Percentiles rank a stretch among this genome's conserved stretches.
Conservation (phyloP, 345 rosid species). For the Gossypium turneri region DNA sequence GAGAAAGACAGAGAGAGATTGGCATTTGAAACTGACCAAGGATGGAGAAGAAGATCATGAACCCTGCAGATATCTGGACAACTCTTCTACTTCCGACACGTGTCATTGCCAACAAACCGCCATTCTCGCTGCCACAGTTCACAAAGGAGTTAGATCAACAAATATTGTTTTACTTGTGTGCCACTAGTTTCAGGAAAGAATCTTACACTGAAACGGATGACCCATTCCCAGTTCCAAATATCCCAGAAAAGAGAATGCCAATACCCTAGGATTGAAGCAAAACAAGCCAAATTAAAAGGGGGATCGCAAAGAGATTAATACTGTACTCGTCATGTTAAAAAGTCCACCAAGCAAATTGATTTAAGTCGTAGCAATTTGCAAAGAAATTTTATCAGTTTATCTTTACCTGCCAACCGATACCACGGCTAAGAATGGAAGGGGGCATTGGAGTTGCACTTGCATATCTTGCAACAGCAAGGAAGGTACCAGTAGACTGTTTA, state of each 20-base stretch:
- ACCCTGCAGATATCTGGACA: constrained; percentile 85
- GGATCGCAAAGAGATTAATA: not conserved
- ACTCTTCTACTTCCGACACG: constrained; percentile 91
- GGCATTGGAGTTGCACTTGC: constrained; percentile 94
- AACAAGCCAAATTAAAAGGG: not conserved
- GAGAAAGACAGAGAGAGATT: not conserved
- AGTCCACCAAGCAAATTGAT: not conserved
- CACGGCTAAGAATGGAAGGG: constrained; percentile 92
- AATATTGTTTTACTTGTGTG: not conserved
- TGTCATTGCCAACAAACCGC: constrained; percentile 83
- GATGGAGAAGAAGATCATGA: constrained; percentile 95
- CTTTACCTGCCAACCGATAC: constrained; percentile 96
- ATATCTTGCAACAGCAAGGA: constrained; percentile 76
- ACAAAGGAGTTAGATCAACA: not conserved
- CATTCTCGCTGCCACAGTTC: constrained; percentile 60
- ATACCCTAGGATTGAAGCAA: constrained; percentile 57
- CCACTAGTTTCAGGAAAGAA: not conserved
- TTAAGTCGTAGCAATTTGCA: not conserved
- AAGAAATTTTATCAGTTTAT: not conserved
- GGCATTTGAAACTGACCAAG: constrained; percentile 43
- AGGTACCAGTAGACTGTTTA: constrained; percentile 84
- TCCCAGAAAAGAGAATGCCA: constrained; percentile 81
- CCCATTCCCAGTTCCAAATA: constrained; percentile 95
- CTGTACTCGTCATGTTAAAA: not conserved
- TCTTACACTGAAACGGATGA: constrained; percentile 86